These are phyloP conservation scores for Chimonanthus praecox DNA, from an alignment of 164 flowering plant genomes.

Conservation along the genomic window DNA sequence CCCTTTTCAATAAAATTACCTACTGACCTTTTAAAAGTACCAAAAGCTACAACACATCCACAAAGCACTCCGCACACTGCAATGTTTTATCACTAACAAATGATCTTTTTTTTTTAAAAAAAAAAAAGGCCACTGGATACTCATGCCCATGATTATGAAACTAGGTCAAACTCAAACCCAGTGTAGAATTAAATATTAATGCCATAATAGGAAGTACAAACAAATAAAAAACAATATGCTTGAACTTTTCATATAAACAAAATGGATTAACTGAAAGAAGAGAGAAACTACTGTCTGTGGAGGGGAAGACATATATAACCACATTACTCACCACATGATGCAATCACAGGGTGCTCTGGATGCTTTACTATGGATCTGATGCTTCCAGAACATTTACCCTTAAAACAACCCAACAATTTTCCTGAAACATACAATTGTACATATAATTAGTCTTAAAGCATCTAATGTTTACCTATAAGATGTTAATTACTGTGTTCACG, in stretches of 20 bases:
- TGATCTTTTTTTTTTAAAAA: too few relatives aligned
- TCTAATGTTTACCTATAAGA: neutral
- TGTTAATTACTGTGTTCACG: too few relatives aligned
- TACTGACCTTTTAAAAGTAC: too few relatives aligned
- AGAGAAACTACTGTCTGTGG: neutral
- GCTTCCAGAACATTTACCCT: constrained; percentile 93
- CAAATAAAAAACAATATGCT: neutral
- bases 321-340: constrained; percentile 87
- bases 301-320: neutral
- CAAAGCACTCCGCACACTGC: too few relatives aligned
- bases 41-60: too few relatives aligned
- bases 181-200: neutral
- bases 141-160: neutral
- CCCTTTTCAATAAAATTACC: too few relatives aligned
- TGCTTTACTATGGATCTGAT: constrained; percentile 86
- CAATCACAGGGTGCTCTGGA: constrained; percentile 74
- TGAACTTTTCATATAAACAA: too few relatives aligned
- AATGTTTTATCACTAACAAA: too few relatives aligned
- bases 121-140: neutral
- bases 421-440: constrained; percentile 35
- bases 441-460: neutral
- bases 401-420: constrained; percentile 76
- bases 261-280: neutral
- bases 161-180: neutral
- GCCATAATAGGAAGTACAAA: neutral